Conservation (phyloP, 169 alveolate genomes). For the Plasmodium relictum region DNA sequence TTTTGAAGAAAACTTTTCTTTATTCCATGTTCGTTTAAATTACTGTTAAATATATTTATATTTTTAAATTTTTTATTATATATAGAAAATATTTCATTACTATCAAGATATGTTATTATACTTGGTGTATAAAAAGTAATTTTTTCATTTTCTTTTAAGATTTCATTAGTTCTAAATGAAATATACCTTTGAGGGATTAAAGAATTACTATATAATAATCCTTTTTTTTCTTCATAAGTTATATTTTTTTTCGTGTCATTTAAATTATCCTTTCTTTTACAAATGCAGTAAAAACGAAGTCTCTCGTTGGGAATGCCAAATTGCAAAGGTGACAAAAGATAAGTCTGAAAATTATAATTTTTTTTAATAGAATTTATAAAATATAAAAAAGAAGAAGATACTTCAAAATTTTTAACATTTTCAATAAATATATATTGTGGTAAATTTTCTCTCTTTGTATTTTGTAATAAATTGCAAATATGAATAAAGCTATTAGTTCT, state of each 20-base stretch:
- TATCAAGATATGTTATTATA: slow-evolving; percentile 44
- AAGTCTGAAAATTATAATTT: slow-evolving; percentile 66
- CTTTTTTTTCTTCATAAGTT: neutral
- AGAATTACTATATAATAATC: slow-evolving; percentile 21
- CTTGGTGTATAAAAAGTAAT: slow-evolving; percentile 49
- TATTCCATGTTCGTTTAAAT: slow-evolving; percentile 25
- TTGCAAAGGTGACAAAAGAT: slow-evolving; percentile 59
- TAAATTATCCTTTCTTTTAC: slow-evolving; percentile 32
- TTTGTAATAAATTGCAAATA: slow-evolving; percentile 44
- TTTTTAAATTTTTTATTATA: neutral
- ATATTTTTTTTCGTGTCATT: too few relatives aligned
- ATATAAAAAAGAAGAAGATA: slow-evolving; percentile 54
- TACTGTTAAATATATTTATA: slow-evolving; percentile 13
- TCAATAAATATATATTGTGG: slow-evolving; percentile 74
- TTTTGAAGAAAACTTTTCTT: slow-evolving; percentile 3
- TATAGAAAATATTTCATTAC: slow-evolving; percentile 26
- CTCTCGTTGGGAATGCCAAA: slow-evolving; percentile 76
- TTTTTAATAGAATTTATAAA: slow-evolving; percentile 53
- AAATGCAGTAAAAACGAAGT: slow-evolving; percentile 70
- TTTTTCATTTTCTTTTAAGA: neutral
- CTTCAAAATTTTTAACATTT: slow-evolving; percentile 69
- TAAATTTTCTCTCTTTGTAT: slow-evolving; percentile 25
- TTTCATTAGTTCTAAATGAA: slow-evolving; percentile 15
- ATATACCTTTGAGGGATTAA: slow-evolving; percentile 38
- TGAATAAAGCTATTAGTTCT: slow-evolving; percentile 60